These are phyloP conservation scores for Chalara sp. DNA, from an alignment of 2,329 filamentous ascomycete species.

Conservation along the genomic window DNA sequence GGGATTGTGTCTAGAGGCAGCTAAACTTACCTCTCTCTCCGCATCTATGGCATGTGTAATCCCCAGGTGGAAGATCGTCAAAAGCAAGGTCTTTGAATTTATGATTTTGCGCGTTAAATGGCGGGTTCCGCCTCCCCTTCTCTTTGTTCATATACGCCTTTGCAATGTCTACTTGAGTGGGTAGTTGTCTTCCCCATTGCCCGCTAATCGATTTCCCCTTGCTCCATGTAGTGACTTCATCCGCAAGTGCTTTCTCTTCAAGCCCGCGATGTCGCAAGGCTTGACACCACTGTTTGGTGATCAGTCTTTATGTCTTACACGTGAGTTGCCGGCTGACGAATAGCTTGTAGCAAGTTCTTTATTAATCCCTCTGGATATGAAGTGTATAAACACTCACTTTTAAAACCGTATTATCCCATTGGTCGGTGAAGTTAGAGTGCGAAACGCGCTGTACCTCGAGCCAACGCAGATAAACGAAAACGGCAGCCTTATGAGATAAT, in stretches of 20 bases:
- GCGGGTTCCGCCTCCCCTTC: background rate
- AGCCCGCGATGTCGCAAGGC: conserved; percentile 14
- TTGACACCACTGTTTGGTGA: conserved; percentile 11
- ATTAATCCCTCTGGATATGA: no score
- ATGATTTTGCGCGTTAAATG: background rate
- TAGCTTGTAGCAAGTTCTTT: no score
- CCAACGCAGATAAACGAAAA: conserved; percentile 20
- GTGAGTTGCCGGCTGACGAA: no score
- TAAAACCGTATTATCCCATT: conserved; percentile 18
- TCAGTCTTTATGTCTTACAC: background rate
- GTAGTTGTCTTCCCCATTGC: background rate
- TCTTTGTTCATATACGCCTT: conserved; percentile 5
- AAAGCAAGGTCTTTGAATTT: conserved; percentile 4
- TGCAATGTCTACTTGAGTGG: conserved; percentile 6
- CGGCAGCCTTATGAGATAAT: conserved; percentile 7
- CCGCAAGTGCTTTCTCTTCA: conserved; percentile 7
- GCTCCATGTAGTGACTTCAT: conserved; percentile 14
- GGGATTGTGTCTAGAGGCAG: background rate
- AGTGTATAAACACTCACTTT: conserved; percentile 3
- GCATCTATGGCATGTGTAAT: conserved; percentile 23
- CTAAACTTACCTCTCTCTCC: conserved; percentile 13
- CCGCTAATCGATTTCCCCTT: background rate
- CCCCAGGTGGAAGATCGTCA: conserved; percentile 8
- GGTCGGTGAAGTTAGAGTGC: conserved; percentile 7
- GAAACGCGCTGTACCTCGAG: conserved; percentile 17